Conservation (phyloP, 2,329 filamentous ascomycete species). For the Periconia macrospinosa region DNA sequence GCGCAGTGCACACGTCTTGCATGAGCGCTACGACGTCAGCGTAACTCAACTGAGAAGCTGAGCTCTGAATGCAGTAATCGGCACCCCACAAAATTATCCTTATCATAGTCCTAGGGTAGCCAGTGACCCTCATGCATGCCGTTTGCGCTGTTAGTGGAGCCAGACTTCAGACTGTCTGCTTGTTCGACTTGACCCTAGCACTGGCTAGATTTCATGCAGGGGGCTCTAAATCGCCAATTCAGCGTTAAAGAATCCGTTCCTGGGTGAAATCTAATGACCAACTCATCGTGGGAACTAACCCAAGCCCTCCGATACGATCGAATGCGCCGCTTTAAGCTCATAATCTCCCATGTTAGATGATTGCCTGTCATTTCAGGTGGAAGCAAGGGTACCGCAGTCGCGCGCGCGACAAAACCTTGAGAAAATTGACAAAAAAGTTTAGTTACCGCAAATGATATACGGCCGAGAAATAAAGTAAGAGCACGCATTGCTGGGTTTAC, state of each 20-base stretch:
- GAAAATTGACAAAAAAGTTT: neutral
- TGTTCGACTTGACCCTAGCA: neutral
- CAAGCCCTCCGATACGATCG: neutral
- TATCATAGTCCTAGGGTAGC: neutral
- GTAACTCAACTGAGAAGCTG: no score
- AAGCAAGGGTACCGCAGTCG: neutral
- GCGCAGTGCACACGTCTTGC: neutral
- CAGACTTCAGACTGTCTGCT: neutral
- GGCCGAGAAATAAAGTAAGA: no score
- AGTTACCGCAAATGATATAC: no score
- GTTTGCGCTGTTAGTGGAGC: neutral
- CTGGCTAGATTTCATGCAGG: neutral
- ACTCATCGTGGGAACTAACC: neutral
- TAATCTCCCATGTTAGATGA: neutral
- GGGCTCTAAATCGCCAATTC: neutral
- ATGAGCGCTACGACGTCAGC: neutral
- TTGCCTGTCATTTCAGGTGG: neutral
- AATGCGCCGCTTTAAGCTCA: neutral
- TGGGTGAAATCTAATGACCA: neutral
- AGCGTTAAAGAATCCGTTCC: neutral
- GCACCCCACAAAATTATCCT: neutral
- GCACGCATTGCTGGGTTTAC: no score
- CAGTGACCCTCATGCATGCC: neutral
- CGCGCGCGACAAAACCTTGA: neutral
- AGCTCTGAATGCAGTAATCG: neutral